These are phyloP conservation scores for Anacardium occidentale DNA, from an alignment of 345 rosid genomes.

Conservation along the genomic window DNA sequence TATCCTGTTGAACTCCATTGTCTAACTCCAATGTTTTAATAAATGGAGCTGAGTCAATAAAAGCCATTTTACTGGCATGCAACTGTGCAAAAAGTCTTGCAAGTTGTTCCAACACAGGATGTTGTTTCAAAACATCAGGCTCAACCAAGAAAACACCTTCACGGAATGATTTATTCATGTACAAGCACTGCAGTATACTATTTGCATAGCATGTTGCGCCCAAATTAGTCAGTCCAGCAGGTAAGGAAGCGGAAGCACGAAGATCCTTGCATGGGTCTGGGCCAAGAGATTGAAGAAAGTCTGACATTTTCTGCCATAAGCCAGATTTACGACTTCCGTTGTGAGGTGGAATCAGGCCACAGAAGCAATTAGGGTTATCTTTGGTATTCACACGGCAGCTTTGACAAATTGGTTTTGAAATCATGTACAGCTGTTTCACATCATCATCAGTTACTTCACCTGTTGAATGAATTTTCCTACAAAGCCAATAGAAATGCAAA, in stretches of 20 bases:
- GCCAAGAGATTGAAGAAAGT: conserved; percentile 61
- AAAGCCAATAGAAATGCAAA: conserved; percentile 5
- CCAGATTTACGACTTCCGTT: conserved; percentile 88
- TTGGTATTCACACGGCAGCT: conserved; percentile 91
- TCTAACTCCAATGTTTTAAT: conserved; percentile 86
- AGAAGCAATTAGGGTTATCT: conserved; percentile 93
- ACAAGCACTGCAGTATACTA: conserved; percentile 88
- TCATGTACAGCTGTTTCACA: conserved; percentile 66
- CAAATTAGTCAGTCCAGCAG: conserved; percentile 88
- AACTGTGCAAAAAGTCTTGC: conserved; percentile 80
- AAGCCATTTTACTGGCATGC: conserved; percentile 75
- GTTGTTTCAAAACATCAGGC: conserved; percentile 59
- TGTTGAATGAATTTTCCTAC: conserved; percentile 73
- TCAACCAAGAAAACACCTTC: conserved; percentile 84
- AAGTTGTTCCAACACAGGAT: conserved; percentile 88
- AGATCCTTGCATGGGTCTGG: conserved; percentile 64
- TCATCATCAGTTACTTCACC: conserved; percentile 60
- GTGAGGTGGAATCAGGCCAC: conserved; percentile 76
- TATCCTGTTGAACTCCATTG: conserved; percentile 95
- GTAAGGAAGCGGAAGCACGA: conserved; percentile 64
- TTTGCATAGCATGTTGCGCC: conserved; percentile 99
- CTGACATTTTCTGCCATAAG: conserved; percentile 88
- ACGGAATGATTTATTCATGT: conserved; percentile 82
- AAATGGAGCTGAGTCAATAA: conserved; percentile 93
- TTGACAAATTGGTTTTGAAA: conserved; percentile 78